Evolutionary conservation across 805 yeast genomes (phyloP).

Genomic region (Wickerhamomyces rabaulensis): DNA sequence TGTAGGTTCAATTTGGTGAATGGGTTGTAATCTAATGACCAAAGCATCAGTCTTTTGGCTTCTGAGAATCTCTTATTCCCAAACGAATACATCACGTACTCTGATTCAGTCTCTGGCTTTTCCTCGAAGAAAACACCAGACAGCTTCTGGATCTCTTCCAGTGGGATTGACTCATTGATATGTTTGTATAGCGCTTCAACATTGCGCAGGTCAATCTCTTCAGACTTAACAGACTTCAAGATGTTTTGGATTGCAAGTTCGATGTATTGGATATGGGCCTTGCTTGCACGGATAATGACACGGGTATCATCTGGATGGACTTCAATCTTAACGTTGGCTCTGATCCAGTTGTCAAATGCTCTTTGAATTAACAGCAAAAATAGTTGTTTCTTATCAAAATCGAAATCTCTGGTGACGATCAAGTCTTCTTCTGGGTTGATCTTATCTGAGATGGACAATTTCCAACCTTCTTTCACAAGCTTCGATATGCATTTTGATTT

Average conservation of each 20-base stretch:
- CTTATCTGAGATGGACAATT: slow-evolving; percentile 7
- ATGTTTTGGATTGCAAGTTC: slow-evolving; percentile 18
- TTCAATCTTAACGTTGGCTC: slow-evolving; percentile 21
- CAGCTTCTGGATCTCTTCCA: slow-evolving; percentile 19
- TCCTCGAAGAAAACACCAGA: slow-evolving; percentile 20
- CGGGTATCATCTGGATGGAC: slow-evolving; percentile 15
- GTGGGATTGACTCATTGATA: slow-evolving; percentile 11
- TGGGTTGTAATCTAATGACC: slow-evolving; percentile 23
- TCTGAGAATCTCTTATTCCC: slow-evolving; percentile 15
- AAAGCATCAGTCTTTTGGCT: slow-evolving; percentile 20
- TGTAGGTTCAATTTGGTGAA: slow-evolving; percentile 12
- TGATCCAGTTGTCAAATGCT: slow-evolving; percentile 21
- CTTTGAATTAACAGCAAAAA: slow-evolving; percentile 17
- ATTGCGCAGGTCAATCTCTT: slow-evolving; percentile 12
- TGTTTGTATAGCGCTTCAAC: slow-evolving; percentile 9
- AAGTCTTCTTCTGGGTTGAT: slow-evolving; percentile 14
- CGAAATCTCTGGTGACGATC: slow-evolving; percentile 15
- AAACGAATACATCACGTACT: slow-evolving; percentile 15
- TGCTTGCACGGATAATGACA: slow-evolving; percentile 19
- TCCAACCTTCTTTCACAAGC: slow-evolving; percentile 16
- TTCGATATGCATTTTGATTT: slow-evolving; percentile 6
- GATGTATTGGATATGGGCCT: slow-evolving; percentile 20
- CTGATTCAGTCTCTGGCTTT: not conserved
- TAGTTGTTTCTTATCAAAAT: slow-evolving; percentile 15
- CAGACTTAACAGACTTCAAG: slow-evolving; percentile 9